Conservation (phyloP, 2,329 filamentous ascomycete species). For the Fusarium globosum region DNA sequence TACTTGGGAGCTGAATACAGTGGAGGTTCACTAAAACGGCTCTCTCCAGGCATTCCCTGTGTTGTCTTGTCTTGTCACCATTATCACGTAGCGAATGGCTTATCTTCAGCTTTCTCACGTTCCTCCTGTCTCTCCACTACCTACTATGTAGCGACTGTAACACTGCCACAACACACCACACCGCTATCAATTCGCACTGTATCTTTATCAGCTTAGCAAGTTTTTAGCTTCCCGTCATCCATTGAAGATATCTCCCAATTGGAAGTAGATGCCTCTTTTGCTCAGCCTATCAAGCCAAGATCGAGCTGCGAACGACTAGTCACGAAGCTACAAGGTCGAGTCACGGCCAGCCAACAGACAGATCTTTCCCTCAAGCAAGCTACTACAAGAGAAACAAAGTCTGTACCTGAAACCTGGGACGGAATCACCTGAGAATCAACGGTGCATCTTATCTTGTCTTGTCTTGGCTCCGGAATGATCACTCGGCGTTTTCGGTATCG, state of each 20-base stretch:
- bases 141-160: not conserved
- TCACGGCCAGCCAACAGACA: not conserved
- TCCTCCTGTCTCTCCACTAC: constrained; percentile 18
- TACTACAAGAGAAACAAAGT: not conserved
- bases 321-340: constrained; percentile 2
- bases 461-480: constrained; percentile 23
- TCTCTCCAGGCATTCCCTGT: not conserved
- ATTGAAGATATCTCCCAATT: constrained; percentile 6
- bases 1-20: not conserved
- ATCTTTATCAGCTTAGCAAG: not conserved
- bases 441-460: constrained; percentile 16
- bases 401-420: constrained; percentile 21
- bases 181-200: constrained; percentile 37
- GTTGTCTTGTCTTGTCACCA: not conserved
- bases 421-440: constrained; percentile 13
- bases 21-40: not conserved
- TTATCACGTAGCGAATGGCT: not conserved
- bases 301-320: not conserved
- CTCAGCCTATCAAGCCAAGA: not conserved
- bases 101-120: constrained; percentile 3
- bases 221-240: not conserved
- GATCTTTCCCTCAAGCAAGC: not conserved
- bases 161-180: constrained; percentile 10
- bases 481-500: constrained; percentile 29
- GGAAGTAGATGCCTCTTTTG: constrained; percentile 3